Percentiles rank a stretch among this genome's conserved stretches.
Evolutionary conservation across 2,329 filamentous ascomycete species (phyloP).

Genomic region (Colletotrichum paranaense): DNA sequence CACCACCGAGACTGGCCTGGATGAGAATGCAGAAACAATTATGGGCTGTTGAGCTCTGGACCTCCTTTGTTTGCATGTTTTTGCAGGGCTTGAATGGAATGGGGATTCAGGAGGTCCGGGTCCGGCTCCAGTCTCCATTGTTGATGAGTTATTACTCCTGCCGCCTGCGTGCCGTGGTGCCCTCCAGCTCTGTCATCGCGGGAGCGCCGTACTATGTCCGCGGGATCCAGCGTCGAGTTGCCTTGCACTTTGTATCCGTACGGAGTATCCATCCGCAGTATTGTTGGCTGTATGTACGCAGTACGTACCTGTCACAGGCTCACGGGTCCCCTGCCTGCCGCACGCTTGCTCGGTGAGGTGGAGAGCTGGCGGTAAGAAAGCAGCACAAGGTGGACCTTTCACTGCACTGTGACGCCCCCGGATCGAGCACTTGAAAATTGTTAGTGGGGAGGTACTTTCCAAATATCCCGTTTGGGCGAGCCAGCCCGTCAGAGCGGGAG

Average conservation of each 20-base stretch:
- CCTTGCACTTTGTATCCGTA: background rate
- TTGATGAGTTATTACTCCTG: background rate
- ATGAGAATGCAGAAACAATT: background rate
- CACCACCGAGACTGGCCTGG: background rate
- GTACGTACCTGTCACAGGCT: background rate
- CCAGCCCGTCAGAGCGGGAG: constrained; percentile 32
- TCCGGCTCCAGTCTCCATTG: background rate
- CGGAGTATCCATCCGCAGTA: background rate
- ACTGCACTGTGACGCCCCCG: constrained; percentile 12
- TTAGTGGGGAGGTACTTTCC: constrained; percentile 13
- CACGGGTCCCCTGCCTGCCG: background rate
- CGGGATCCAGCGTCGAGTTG: background rate
- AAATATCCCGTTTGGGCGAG: constrained; percentile 17
- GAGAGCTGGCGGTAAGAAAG: background rate
- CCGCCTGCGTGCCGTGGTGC: background rate
- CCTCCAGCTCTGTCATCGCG: background rate
- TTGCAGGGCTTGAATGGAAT: background rate
- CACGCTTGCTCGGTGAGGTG: background rate
- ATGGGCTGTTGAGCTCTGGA: constrained; percentile 1
- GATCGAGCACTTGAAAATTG: constrained; percentile 11
- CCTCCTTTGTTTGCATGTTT: constrained; percentile 1
- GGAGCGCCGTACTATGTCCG: background rate
- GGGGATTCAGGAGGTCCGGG: background rate
- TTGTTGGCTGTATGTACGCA: background rate
- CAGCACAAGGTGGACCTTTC: background rate